Evolutionary conservation across 352 stramenopile genomes (phyloP).

Genomic region (Globisporangium spinosum): DNA sequence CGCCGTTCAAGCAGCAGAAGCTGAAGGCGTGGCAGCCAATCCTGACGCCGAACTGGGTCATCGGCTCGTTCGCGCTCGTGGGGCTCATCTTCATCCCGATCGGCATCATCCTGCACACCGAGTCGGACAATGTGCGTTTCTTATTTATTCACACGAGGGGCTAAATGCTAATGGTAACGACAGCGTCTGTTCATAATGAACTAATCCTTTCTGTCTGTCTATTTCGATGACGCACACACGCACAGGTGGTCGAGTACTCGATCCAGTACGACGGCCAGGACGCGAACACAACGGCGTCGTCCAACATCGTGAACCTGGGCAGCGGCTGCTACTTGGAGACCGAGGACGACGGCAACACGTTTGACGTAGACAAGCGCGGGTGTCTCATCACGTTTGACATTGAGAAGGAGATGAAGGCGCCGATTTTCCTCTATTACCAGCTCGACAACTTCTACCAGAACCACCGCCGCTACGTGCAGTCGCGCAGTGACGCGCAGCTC

Average conservation of each 20-base stretch:
- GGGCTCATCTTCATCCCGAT: constrained; percentile 94
- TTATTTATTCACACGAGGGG: neutral
- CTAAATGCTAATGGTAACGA: neutral
- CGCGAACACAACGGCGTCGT: constrained; percentile 33
- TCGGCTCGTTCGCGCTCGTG: constrained; percentile 92
- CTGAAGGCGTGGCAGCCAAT: constrained; percentile 96
- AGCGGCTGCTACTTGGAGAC: constrained; percentile 56
- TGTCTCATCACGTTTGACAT: constrained; percentile 88
- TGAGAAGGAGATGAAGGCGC: constrained; percentile 92
- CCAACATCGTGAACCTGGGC: constrained; percentile 58
- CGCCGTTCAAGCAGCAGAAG: constrained; percentile 88
- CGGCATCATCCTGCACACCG: constrained; percentile 86
- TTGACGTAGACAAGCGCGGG: constrained; percentile 50
- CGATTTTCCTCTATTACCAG: constrained; percentile 98
- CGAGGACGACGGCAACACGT: constrained; percentile 63
- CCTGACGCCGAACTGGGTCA: constrained; percentile 95
- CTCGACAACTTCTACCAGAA: constrained; percentile 99
- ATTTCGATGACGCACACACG: neutral
- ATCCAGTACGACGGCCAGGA: constrained; percentile 86
- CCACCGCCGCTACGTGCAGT: constrained; percentile 93
- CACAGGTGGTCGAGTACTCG: constrained; percentile 86
- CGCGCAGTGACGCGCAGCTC: constrained; percentile 89
- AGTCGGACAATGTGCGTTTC: constrained; percentile 73
- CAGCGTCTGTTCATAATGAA: neutral
- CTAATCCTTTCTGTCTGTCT: neutral